Evolutionary conservation across 768 basidiomycete species (phyloP), one percentile per base, ranked within the genome.

Genomic region (Amanita muscaria): DNA sequence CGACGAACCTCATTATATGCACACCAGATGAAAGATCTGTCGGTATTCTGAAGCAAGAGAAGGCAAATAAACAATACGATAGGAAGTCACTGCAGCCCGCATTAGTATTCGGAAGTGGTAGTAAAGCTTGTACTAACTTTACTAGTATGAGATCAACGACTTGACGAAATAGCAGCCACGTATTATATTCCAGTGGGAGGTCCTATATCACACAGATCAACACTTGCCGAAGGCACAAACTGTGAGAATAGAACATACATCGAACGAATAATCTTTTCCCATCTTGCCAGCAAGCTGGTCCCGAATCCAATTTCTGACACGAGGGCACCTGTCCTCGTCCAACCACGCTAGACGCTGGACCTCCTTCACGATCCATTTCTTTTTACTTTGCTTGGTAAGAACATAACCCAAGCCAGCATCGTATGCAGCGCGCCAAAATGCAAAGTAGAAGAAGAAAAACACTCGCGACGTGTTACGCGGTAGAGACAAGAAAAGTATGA

Each of bases 161-260:
- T 61, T 96, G 91, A 40, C 94, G 80, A 63, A 97, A 99, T 47
- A 97, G 73, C 23, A 99, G 71, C 96, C 94, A 99, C 0, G 88
- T 78, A 55, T 97, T 98, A 64, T 94, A 97, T 61, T 97, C 93
- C 30, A 90, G 59, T 0, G 93, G 93, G 12, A 94, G 74, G 40
- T 86, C 80, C 89, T 92, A 36, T 31, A 5, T 21, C 44, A 15
- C 47, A 31, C 36, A 42, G 27, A 32, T 44, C 15, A 42, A 38
- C 16, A 42, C 32, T n/a, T n/a, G n/a, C 39, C 37, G 42, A 33
- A 45, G 34, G 24, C 15, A 40, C 47, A 29, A 43, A 35, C 27
- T 14, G 38, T 35, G 19, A 14, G 38, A 41, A 31, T 14, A 19
- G 16, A 32, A 37, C 51, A 18, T 16, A 74, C 89, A 56, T 96